Evolutionary conservation across 257 asterid genomes (phyloP), one percentile per base, ranked within the genome.

Genomic region (Solanum dulcamara): DNA sequence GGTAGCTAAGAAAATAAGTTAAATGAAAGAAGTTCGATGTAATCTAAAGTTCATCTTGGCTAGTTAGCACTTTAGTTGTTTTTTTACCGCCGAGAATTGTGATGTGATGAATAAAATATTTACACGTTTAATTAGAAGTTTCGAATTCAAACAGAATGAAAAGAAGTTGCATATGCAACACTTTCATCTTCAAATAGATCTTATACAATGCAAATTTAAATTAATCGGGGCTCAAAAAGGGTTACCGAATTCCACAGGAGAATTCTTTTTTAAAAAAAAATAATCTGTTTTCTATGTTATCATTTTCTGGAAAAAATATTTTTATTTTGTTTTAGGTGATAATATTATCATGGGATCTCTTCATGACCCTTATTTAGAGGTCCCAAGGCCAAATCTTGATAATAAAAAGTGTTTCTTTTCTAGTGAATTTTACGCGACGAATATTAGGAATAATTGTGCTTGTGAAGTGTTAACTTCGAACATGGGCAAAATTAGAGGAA

Each of bases 401-500:
- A 3, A 1, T 14, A 26, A 62, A 62, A 62, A 11, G 4, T 26
- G 0, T 6, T 6, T 62, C 32, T 62, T 2, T 13, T 40, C 8
- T 9, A 40, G 8, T 4, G 4, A 60, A 28, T 6, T 24, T 1
- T 4, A 24, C 8, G 2, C 14, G 7, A 24, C 12, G 6, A 0
- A 10, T 0, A 6, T 2, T n/a, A 10, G 9, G 14, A 10, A 20
- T 70, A 12, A 3, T 70, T 37, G 10, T 4, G 10, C 0, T 0
- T 28, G 10, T 70, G 18, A 24, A 60, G 0, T n/a, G 14, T 18
- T 12, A 33, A 37, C 30, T 70, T 20, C 5, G 4, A 67, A 60
- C 7, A 60, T 11, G 15, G 11, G 17, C 22, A 15, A 0, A 64
- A 13, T 0, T 13, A 28, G 22, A 13, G 68, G 0, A 28, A 2